phyloP scores from a whole-genome alignment of 2,329 filamentous ascomycete species.

The Talaromyces funiculosus region DNA sequence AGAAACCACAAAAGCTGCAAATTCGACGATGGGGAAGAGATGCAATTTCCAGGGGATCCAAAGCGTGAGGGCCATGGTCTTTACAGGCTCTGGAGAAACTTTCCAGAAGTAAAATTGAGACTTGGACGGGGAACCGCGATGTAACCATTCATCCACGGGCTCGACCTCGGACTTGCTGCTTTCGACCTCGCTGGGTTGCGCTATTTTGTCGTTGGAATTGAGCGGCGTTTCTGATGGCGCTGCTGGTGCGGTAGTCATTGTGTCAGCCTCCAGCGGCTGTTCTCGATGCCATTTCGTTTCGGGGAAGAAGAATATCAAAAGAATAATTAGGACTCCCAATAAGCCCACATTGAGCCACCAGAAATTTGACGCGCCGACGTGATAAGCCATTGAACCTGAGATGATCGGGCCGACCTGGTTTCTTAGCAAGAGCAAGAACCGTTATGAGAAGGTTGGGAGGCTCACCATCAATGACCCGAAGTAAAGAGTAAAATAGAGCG shows the following conservation, averaged over 20 bases:
- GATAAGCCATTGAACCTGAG: constrained; percentile 55
- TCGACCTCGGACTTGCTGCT: neutral
- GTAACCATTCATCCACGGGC: constrained; percentile 33
- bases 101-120: constrained; percentile 53
- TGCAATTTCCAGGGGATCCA: constrained; percentile 60
- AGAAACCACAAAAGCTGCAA: constrained; percentile 56
- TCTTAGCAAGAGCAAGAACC: constrained; percentile 3
- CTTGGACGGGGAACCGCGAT: constrained; percentile 51
- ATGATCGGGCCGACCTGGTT: constrained; percentile 51
- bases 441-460: neutral
- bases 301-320: constrained; percentile 56
- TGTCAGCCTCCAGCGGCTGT: constrained; percentile 22
- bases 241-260: neutral
- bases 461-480: constrained; percentile 49
- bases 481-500: constrained; percentile 57
- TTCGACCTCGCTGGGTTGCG: constrained; percentile 15
- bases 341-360: constrained; percentile 61
- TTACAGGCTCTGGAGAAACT: constrained; percentile 38
- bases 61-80: constrained; percentile 48
- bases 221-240: neutral
- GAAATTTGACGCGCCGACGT: constrained; percentile 56
- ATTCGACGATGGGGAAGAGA: constrained; percentile 58
- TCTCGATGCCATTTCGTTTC: constrained; percentile 56
- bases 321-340: constrained; percentile 45
- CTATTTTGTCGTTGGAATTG: constrained; percentile 12